phyloP scores from a whole-genome alignment of 1,139 yeast genomes.

The Maudiozyma humilis region DNA sequence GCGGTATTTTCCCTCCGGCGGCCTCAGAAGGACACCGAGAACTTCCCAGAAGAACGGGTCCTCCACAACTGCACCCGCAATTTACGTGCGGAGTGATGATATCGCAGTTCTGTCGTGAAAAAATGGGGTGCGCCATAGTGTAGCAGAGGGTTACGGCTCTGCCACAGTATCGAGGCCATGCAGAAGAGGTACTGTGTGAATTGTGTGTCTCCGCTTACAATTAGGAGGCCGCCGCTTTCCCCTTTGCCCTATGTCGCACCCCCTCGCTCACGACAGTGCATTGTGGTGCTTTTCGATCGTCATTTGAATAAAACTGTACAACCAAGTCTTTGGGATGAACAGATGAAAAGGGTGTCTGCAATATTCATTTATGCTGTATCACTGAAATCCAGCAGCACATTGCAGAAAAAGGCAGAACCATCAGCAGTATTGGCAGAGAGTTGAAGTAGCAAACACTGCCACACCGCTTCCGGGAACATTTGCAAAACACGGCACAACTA shows the following conservation, averaged over 20 bases:
- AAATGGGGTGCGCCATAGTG: neutral
- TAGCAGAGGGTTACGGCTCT: neutral
- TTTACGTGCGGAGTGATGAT: neutral
- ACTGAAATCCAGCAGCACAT: neutral
- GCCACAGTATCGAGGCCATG: neutral
- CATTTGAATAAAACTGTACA: neutral
- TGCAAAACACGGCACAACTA: neutral
- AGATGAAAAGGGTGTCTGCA: neutral
- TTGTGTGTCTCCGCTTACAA: neutral
- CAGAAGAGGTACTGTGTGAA: neutral
- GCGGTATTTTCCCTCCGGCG: neutral
- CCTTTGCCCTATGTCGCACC: neutral
- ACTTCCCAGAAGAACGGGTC: neutral
- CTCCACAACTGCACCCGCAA: neutral
- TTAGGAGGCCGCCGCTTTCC: neutral
- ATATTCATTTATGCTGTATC: neutral
- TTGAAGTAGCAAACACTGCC: too few species aligned
- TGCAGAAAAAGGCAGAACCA: too few species aligned
- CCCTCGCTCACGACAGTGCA: neutral
- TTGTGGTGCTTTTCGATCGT: neutral
- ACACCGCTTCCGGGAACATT: too few species aligned
- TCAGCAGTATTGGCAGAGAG: neutral
- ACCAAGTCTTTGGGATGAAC: neutral
- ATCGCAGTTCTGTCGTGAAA: neutral
- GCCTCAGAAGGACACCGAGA: neutral